Evolutionary conservation across 306 rosid species (phyloP).

Genomic region (Citrullus colocynthis): DNA sequence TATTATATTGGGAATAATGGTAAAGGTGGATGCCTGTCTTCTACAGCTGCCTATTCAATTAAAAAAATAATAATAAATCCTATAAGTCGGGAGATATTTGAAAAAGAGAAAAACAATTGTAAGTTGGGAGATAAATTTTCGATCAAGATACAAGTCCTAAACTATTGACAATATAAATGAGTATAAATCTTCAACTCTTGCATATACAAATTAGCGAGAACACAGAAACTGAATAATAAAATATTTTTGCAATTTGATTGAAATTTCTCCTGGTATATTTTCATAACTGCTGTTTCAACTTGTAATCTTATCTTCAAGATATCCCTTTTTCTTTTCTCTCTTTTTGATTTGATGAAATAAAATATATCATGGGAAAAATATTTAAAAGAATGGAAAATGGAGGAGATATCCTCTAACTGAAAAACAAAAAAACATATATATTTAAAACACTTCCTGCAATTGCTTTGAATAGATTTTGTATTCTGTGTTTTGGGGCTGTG

Average conservation of each 20-base stretch:
- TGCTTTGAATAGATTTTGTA: neutral
- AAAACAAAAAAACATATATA: neutral
- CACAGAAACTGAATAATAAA: neutral
- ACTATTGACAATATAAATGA: neutral
- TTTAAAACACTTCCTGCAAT: neutral
- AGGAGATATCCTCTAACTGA: neutral
- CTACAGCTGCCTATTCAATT: neutral
- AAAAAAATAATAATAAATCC: neutral
- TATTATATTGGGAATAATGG: neutral
- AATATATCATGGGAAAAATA: neutral
- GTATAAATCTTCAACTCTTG: neutral
- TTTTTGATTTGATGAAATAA: neutral
- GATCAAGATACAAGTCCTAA: neutral
- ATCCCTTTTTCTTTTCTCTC: neutral
- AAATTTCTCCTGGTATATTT: neutral
- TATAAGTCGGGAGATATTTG: neutral
- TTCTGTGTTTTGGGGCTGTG: neutral
- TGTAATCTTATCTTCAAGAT: neutral
- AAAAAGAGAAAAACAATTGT: too few relatives aligned
- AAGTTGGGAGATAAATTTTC: neutral
- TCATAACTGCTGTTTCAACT: neutral
- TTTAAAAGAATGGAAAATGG: neutral
- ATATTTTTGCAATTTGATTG: neutral
- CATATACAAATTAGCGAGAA: neutral
- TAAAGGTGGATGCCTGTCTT: neutral